Conservation (phyloP, 1,284 basidiomycete genomes). For the Puccinia brachypodii region DNA sequence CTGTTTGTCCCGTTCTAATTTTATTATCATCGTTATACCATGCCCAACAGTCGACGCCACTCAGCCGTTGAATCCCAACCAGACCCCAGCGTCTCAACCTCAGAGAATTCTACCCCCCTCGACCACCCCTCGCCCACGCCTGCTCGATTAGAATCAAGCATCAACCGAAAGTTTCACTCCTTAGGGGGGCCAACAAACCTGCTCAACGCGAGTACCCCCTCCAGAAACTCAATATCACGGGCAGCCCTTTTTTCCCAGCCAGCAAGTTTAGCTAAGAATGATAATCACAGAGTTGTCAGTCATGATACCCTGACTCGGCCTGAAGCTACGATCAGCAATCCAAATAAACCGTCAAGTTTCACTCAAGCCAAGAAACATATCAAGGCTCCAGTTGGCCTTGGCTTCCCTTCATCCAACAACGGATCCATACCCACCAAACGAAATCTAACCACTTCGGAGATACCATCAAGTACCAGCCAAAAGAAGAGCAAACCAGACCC, state of each 20-base stretch:
- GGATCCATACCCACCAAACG: conserved; percentile 5
- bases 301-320: not conserved
- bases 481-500: conserved; percentile 7
- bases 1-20: not conserved
- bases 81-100: not conserved
- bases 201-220: not conserved
- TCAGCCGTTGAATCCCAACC: conserved; percentile 14
- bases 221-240: conserved; percentile 30
- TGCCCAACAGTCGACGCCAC: conserved; percentile 26
- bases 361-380: not conserved
- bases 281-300: not conserved
- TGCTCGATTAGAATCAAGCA: conserved; percentile 20
- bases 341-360: not conserved
- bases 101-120: not conserved
- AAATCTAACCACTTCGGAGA: conserved; percentile 5
- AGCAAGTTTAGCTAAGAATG: not conserved
- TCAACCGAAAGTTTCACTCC: not conserved
- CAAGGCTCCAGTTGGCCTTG: not conserved
- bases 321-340: not conserved
- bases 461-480: not conserved
- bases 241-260: conserved; percentile 12
- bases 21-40: conserved; percentile 7
- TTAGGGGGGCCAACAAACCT: not conserved
- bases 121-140: not conserved
- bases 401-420: not conserved